Percentiles rank a stretch among this genome's conserved stretches.
These are phyloP conservation scores for Glebionis coronaria DNA, from an alignment of 129 eudicot species.

Conservation along the genomic window DNA sequence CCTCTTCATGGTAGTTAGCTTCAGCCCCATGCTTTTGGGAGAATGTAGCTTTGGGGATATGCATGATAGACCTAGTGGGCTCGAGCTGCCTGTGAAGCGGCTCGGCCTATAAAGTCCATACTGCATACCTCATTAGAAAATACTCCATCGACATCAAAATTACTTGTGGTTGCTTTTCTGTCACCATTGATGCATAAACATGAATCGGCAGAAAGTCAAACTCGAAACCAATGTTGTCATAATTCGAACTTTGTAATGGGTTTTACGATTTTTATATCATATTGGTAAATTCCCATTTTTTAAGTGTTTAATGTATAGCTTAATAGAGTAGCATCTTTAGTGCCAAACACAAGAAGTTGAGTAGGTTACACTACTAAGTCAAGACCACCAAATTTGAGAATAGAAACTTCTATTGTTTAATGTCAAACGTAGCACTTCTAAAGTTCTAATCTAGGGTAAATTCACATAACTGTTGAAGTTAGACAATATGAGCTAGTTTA, in stretches of 20 bases:
- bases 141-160: conserved; percentile 90
- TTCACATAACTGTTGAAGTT: not conserved
- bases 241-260: not conserved
- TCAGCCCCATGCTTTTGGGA: conserved; percentile 97
- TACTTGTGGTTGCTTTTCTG: conserved; percentile 96
- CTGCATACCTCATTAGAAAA: conserved; percentile 91
- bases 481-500: too few species aligned
- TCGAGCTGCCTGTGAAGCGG: conserved; percentile 69
- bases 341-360: too few species aligned
- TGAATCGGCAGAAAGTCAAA: conserved; percentile 57
- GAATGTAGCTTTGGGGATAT: conserved; percentile 85
- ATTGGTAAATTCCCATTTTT: not conserved
- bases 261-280: too few species aligned
- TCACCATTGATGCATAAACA: conserved; percentile 89
- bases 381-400: too few species aligned
- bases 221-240: not conserved
- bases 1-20: conserved; percentile 37
- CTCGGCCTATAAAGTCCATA: conserved; percentile 72
- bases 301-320: not conserved
- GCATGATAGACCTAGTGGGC: conserved; percentile 80
- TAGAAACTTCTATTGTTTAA: too few species aligned
- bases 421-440: too few species aligned
- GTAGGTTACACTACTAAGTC: too few species aligned
- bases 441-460: not conserved
- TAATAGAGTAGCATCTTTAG: too few species aligned